Conservation (phyloP, 2,329 filamentous ascomycete genomes). For the Paradendryphiella salina region DNA sequence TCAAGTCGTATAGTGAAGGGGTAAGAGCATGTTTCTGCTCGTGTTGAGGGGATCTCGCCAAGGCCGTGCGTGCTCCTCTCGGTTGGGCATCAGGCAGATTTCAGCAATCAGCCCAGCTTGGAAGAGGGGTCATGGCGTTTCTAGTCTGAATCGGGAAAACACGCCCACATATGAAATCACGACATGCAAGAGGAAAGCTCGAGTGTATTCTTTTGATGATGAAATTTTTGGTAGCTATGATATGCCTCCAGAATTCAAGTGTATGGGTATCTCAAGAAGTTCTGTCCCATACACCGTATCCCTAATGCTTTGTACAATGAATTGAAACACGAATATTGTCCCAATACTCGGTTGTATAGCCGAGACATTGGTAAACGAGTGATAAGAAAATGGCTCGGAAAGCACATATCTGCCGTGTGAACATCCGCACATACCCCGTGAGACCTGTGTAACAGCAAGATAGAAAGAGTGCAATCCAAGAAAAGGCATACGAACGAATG, state of each 20-base stretch:
- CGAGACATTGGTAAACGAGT: slow-evolving; percentile 23
- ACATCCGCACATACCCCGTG: slow-evolving; percentile 30
- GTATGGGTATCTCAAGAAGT: slow-evolving; percentile 23
- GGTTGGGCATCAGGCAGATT: not conserved
- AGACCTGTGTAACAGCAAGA: slow-evolving; percentile 15
- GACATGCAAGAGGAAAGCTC: not conserved
- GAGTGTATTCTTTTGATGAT: not conserved
- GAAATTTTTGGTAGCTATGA: slow-evolving; percentile 11
- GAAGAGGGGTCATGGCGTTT: too few relatives aligned
- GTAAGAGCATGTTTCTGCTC: not conserved
- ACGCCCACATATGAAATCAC: not conserved
- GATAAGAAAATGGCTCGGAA: slow-evolving; percentile 32
- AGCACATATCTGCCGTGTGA: slow-evolving; percentile 1
- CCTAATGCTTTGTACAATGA: slow-evolving; percentile 36
- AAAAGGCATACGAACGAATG: slow-evolving; percentile 8
- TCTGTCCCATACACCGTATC: slow-evolving; percentile 16
- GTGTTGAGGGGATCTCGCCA: not conserved
- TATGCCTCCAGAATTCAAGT: slow-evolving; percentile 17
- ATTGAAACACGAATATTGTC: slow-evolving; percentile 14
- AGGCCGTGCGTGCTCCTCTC: too few relatives aligned
- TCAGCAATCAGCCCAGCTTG: too few relatives aligned
- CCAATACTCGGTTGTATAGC: slow-evolving; percentile 3
- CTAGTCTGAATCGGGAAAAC: too few relatives aligned
- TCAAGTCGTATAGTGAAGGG: not conserved
- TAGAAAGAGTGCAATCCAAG: slow-evolving; percentile 17